These are phyloP conservation scores for Lachnellula hyalina DNA, from an alignment of 2,329 filamentous ascomycete species.

Conservation along the genomic window DNA sequence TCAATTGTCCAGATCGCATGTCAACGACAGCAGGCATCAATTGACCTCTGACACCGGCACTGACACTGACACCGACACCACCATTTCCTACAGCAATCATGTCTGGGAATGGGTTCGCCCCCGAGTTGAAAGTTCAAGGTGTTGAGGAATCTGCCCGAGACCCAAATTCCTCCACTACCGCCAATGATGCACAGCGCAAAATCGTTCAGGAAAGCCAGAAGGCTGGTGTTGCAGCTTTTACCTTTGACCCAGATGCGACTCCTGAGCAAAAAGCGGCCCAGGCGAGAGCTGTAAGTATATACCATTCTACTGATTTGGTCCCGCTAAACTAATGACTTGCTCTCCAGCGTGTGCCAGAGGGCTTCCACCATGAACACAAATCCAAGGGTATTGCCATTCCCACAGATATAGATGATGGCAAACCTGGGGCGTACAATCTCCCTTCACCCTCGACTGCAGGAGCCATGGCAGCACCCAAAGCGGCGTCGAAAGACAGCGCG, in stretches of 20 bases:
- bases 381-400: slow-evolving; percentile 64
- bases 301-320: neutral
- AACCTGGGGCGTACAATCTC: slow-evolving; percentile 66
- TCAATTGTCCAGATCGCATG: slow-evolving; percentile 3
- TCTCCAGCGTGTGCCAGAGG: slow-evolving; percentile 57
- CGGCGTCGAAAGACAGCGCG: slow-evolving; percentile 40
- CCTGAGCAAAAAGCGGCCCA: slow-evolving; percentile 80
- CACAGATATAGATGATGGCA: slow-evolving; percentile 73
- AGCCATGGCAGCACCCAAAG: slow-evolving; percentile 47
- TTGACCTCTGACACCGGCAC: neutral
- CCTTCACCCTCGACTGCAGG: slow-evolving; percentile 68
- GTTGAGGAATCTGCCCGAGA: slow-evolving; percentile 72
- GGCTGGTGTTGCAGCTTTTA: slow-evolving; percentile 73
- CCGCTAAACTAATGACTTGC: neutral
- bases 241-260: slow-evolving; percentile 81
- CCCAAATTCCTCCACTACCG: slow-evolving; percentile 60
- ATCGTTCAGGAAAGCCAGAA: slow-evolving; percentile 73
- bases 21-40: slow-evolving; percentile 6
- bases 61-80: neutral
- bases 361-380: slow-evolving; percentile 55
- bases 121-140: slow-evolving; percentile 77
- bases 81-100: slow-evolving; percentile 18
- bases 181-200: slow-evolving; percentile 66
- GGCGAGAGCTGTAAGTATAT: slow-evolving; percentile 61
- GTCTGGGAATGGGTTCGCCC: slow-evolving; percentile 27